Evolutionary conservation across 1,284 basidiomycete species (phyloP).

Genomic region (Hortiboletus rubellus): DNA sequence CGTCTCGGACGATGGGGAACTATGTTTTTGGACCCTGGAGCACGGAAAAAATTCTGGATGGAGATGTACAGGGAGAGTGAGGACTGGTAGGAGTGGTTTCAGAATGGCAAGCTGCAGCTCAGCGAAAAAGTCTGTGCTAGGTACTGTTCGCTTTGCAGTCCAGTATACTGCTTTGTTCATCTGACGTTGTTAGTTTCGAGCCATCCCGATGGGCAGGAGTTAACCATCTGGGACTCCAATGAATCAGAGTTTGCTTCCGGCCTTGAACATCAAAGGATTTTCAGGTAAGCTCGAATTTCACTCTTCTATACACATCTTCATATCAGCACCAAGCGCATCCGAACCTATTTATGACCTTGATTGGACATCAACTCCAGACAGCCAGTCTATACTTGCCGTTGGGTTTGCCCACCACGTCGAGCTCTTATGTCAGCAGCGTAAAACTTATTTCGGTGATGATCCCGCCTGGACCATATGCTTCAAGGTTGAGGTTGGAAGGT

Average conservation of each 20-base stretch:
- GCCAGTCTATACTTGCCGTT: slow-evolving; percentile 86
- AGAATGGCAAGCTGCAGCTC: slow-evolving; percentile 80
- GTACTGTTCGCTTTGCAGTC: slow-evolving; percentile 38
- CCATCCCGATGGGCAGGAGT: slow-evolving; percentile 60
- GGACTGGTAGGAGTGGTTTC: slow-evolving; percentile 66
- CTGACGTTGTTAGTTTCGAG: slow-evolving; percentile 49
- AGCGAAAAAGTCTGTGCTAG: slow-evolving; percentile 83
- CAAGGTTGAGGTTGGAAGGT: slow-evolving; percentile 71
- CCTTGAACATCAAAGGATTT: slow-evolving; percentile 67
- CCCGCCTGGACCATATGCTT: slow-evolving; percentile 79
- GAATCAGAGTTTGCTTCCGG: slow-evolving; percentile 93
- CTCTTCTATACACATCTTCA: background rate
- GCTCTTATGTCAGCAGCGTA: slow-evolving; percentile 84
- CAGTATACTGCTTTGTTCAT: slow-evolving; percentile 4
- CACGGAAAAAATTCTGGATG: slow-evolving; percentile 46
- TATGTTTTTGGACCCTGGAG: slow-evolving; percentile 81
- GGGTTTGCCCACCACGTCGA: slow-evolving; percentile 78
- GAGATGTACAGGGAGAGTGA: slow-evolving; percentile 73
- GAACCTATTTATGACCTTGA: slow-evolving; percentile 80
- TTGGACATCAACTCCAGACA: slow-evolving; percentile 89
- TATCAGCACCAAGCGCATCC: slow-evolving; percentile 17
- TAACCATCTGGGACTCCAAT: slow-evolving; percentile 94
- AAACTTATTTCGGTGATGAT: slow-evolving; percentile 84
- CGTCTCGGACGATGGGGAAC: slow-evolving; percentile 67
- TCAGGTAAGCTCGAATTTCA: slow-evolving; percentile 47